Conservation (phyloP, 1,139 yeast species). For the Yamadazyma epiphylla region DNA sequence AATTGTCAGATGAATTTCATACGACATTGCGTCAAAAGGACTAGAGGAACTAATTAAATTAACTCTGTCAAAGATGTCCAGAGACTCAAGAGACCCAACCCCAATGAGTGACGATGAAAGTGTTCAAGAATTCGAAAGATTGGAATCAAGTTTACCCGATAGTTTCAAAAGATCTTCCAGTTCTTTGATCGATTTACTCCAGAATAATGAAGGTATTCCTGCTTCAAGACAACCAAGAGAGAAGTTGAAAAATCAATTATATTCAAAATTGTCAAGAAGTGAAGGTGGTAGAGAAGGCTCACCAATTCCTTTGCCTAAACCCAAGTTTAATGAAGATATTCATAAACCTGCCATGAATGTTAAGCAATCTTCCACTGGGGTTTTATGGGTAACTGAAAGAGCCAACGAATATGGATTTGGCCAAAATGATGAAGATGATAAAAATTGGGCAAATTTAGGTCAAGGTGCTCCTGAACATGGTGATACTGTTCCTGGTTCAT, state of each 20-base stretch:
- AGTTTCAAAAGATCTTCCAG: conserved; percentile 39
- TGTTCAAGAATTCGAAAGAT: conserved; percentile 36
- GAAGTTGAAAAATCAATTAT: conserved; percentile 18
- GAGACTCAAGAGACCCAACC: neutral
- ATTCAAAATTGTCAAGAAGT: conserved; percentile 27
- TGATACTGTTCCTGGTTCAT: conserved; percentile 57
- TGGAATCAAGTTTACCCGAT: conserved; percentile 45
- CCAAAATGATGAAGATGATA: conserved; percentile 34
- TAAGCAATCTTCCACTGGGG: conserved; percentile 64
- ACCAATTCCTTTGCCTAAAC: conserved; percentile 53
- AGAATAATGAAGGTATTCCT: conserved; percentile 10
- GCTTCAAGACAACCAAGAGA: conserved; percentile 12
- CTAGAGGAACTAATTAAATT: too few species aligned
- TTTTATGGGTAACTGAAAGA: conserved; percentile 66
- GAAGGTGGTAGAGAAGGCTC: conserved; percentile 39
- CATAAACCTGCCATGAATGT: conserved; percentile 62
- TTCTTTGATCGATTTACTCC: conserved; percentile 34
- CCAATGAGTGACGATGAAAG: conserved; percentile 11
- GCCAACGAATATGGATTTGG: conserved; percentile 59
- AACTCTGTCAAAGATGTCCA: too few species aligned
- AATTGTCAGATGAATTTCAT: too few species aligned
- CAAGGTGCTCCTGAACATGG: conserved; percentile 75
- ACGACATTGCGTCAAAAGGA: too few species aligned
- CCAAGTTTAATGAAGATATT: conserved; percentile 41
- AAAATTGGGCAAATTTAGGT: conserved; percentile 62